A percentile compares a stretch with the other conserved stretches of the same genome.
phyloP scores from a whole-genome alignment of 164 flowering plant species.

The Magnolia kwangsiensis region DNA sequence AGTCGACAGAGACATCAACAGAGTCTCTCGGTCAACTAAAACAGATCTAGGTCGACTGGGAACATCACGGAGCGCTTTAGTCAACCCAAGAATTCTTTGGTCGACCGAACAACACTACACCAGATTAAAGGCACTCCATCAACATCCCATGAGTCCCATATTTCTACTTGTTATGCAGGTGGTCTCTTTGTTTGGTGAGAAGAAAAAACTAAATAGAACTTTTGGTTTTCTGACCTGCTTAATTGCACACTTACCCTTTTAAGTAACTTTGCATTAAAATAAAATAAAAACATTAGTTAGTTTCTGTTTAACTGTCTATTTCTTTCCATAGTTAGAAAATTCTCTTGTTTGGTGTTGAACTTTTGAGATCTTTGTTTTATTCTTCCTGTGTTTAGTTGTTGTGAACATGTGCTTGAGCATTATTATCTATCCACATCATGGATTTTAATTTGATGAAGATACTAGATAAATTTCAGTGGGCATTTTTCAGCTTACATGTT shows the following conservation, averaged over 20 bases:
- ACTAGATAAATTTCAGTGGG: not conserved
- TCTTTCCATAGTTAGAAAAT: not conserved
- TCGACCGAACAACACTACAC: too few species aligned
- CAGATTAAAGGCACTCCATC: too few species aligned
- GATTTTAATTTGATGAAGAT: not conserved
- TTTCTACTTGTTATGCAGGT: too few species aligned
- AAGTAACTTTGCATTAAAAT: not conserved
- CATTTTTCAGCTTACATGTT: not conserved
- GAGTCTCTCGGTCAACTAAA: too few species aligned
- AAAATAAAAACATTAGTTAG: not conserved
- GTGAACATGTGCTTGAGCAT: not conserved
- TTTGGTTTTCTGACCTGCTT: not conserved
- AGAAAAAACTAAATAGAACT: not conserved
- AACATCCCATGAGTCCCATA: too few species aligned
- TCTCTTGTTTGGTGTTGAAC: not conserved
- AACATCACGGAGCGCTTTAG: too few species aligned
- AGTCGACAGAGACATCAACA: too few species aligned
- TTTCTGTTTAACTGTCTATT: not conserved
- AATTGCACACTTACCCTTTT: not conserved
- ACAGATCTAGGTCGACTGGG: too few species aligned
- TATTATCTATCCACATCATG: slow-evolving; percentile 1
- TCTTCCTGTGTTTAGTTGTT: not conserved
- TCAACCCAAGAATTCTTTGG: too few species aligned
- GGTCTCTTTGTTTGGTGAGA: too few species aligned
- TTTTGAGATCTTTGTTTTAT: not conserved